phyloP scores from a whole-genome alignment of 495 filamentous ascomycete genomes.

The Astrocystis sublimbata region DNA sequence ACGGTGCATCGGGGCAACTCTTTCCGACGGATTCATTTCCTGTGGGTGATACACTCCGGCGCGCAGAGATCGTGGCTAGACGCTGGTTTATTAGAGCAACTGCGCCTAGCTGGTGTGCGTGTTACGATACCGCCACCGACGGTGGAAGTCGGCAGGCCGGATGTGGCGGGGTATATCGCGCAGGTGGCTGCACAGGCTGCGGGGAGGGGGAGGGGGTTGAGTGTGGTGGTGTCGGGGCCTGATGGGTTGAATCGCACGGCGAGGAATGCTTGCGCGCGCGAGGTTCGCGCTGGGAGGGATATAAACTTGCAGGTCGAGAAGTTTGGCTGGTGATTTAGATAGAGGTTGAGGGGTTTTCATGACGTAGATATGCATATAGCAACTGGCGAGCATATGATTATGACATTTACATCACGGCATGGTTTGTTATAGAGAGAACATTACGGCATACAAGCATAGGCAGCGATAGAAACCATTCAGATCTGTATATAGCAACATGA shows the following conservation, averaged over 20 bases:
- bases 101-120: conserved; percentile 46
- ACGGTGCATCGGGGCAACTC: conserved; percentile 20
- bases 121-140: conserved; percentile 56
- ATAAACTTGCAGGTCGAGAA: conserved; percentile 51
- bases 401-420: background rate
- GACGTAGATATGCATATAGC: background rate
- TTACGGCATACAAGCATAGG: background rate
- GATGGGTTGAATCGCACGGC: conserved; percentile 54
- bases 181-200: conserved; percentile 32
- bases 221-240: conserved; percentile 56
- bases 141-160: conserved; percentile 51
- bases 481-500: background rate
- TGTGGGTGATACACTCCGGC: conserved; percentile 58
- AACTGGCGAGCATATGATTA: background rate
- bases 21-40: conserved; percentile 52
- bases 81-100: conserved; percentile 44
- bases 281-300: conserved; percentile 41
- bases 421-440: background rate
- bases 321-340: conserved; percentile 51
- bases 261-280: conserved; percentile 52
- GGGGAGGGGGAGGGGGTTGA: no score
- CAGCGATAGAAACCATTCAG: background rate
- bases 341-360: background rate
- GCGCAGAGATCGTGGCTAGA: conserved; percentile 55
- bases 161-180: conserved; percentile 43